Percentiles rank a stretch among this genome's conserved stretches.
Evolutionary conservation across 495 filamentous ascomycete species (phyloP).

Genomic region (Aspergillus biplanus): DNA sequence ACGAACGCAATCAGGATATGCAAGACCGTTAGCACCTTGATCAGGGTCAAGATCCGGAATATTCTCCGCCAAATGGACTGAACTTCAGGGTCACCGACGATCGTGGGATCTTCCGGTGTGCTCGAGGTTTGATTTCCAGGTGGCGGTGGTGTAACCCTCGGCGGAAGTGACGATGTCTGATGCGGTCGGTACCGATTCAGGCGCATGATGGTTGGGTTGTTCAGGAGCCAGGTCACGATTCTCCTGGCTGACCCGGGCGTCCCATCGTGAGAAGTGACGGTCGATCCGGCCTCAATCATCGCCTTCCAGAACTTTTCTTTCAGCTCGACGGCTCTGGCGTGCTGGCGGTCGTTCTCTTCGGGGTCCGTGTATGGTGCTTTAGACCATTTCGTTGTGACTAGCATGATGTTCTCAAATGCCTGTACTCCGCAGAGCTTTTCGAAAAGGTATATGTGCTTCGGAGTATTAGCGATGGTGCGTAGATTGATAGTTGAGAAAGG

Average conservation of each 20-base stretch:
- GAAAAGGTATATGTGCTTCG: background rate
- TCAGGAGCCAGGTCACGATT: background rate
- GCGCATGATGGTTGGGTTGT: background rate
- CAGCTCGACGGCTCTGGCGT: background rate
- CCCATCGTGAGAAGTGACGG: background rate
- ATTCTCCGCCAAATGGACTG: too few species aligned
- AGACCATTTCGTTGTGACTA: background rate
- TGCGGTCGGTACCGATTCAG: background rate
- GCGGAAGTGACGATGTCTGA: too few species aligned
- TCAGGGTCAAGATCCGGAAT: too few species aligned
- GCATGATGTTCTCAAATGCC: background rate
- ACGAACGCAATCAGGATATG: too few species aligned
- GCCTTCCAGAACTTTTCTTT: background rate
- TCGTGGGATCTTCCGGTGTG: too few species aligned
- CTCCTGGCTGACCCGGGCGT: background rate
- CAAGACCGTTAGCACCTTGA: too few species aligned
- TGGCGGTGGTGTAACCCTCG: too few species aligned
- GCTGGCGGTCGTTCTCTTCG: background rate
- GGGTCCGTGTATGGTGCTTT: background rate
- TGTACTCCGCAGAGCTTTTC: background rate
- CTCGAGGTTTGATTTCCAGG: too few species aligned
- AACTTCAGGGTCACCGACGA: too few species aligned
- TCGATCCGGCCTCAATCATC: background rate
- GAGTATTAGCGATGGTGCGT: background rate
- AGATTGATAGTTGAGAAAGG: background rate